Percentiles rank a stretch among this genome's conserved stretches.
Conservation (phyloP, 305 asterid genomes). For the Fraxinus greggii region DNA sequence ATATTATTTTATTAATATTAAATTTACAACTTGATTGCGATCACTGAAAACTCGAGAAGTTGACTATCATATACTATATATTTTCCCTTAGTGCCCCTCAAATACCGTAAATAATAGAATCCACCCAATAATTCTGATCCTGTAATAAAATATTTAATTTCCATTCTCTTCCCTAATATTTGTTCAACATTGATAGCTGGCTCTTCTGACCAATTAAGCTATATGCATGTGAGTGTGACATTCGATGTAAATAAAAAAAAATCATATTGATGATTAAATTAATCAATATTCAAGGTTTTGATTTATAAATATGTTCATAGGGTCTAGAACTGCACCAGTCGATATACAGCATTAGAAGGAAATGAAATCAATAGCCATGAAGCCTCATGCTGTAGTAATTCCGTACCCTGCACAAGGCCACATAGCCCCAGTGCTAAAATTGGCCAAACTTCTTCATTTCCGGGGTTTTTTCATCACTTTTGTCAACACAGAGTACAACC, state of each 20-base stretch:
- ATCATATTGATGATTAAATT: neutral
- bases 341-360: neutral
- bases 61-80: neutral
- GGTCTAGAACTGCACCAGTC: neutral
- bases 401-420: neutral
- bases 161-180: neutral
- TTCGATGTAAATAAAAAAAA: neutral
- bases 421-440: neutral
- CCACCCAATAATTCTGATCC: neutral
- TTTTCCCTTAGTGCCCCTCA: neutral
- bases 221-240: neutral
- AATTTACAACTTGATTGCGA: neutral
- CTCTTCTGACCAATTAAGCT: neutral
- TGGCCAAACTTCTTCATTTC: neutral
- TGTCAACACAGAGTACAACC: neutral
- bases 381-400: neutral
- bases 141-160: too few relatives aligned
- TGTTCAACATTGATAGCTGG: neutral
- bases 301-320: neutral
- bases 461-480: neutral
- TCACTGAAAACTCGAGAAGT: neutral
- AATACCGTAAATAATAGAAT: too few relatives aligned
- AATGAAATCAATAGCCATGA: neutral
- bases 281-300: neutral
- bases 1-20: too few relatives aligned